Evolutionary conservation across 1,139 yeast genomes (phyloP), one percentile per base, ranked within the genome.

Genomic region (Suhomyces wounanorum): DNA sequence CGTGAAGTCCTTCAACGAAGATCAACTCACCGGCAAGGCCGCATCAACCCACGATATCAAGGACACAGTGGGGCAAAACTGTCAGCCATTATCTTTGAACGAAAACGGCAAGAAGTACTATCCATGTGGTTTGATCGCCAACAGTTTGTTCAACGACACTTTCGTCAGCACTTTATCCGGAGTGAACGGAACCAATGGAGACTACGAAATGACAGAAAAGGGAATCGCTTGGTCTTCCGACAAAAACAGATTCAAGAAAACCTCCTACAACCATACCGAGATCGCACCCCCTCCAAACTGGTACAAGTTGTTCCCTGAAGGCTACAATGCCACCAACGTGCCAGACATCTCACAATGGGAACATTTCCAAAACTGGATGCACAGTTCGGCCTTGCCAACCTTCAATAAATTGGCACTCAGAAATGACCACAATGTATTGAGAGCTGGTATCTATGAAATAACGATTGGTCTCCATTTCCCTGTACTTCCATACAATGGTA

Each of bases 211-310:
- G 81, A 79, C 91, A 10, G 79, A 81, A 54, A 69, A 79, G 43
- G 92, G 88, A 13, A 92, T 91, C 52, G 87, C 98, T 0, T 94
- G 99, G 99, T 64, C 85, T 1, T 81, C 91, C 5, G 96, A 92
- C 66, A 79, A 81, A 46, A 73, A 85, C 57, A 80, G 96, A 54
- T 92, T 85, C 75, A 84, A 87, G 71, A 88, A 85, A 68, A 91
- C 99, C 2, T 64, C 70, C 49, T 95, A 94, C 71, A 74, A 77
- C 53, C 76, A 84, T 30, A 68, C 79, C 11, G 86, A 92, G 26
- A 89, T 94, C 50, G 95, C 82, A 1, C 99, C 99, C 10, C 99
- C 99, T 9, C 98, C 97, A 60, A 90, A 90, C 72, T 94, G 99
- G 99, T 73, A 74, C 55, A 84, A 87, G 63, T 73, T 60, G 72